These are phyloP conservation scores for Phytophthora uliginosa DNA, from an alignment of 352 stramenopile species.

Conservation along the genomic window DNA sequence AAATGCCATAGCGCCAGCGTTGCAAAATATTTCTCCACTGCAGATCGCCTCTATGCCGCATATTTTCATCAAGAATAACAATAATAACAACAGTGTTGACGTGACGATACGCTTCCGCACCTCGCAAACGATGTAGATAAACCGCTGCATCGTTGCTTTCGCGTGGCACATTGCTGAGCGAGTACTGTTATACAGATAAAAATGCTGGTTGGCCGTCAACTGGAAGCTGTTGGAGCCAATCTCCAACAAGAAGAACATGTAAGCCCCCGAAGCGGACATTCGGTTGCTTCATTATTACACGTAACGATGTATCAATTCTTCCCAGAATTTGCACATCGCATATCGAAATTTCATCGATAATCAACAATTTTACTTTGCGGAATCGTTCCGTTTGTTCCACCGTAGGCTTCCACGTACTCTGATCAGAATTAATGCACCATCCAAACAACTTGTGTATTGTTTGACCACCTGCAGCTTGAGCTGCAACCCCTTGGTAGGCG, in stretches of 20 bases:
- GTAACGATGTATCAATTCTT: neutral
- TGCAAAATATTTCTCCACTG: slow-evolving; percentile 2
- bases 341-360: slow-evolving; percentile 7
- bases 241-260: slow-evolving; percentile 8
- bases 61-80: slow-evolving; percentile 7
- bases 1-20: neutral
- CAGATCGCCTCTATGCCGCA: slow-evolving; percentile 1
- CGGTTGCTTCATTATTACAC: neutral
- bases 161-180: neutral
- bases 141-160: neutral
- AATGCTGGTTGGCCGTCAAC: slow-evolving; percentile 5
- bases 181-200: neutral
- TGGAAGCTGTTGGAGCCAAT: slow-evolving; percentile 9
- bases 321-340: neutral
- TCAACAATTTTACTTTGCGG: neutral
- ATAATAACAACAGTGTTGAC: slow-evolving; percentile 7
- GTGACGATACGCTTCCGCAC: neutral
- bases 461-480: slow-evolving; percentile 1
- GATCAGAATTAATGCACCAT: slow-evolving; percentile 3
- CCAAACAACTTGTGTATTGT: slow-evolving; percentile 12
- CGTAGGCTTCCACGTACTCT: slow-evolving; percentile 4
- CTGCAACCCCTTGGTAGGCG: slow-evolving; percentile 3
- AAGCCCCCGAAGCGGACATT: neutral
- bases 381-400: neutral
- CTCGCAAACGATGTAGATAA: slow-evolving; percentile 8